Evolutionary conservation across 768 basidiomycete species (phyloP).

Genomic region (Strobilomyces echinocephalus): DNA sequence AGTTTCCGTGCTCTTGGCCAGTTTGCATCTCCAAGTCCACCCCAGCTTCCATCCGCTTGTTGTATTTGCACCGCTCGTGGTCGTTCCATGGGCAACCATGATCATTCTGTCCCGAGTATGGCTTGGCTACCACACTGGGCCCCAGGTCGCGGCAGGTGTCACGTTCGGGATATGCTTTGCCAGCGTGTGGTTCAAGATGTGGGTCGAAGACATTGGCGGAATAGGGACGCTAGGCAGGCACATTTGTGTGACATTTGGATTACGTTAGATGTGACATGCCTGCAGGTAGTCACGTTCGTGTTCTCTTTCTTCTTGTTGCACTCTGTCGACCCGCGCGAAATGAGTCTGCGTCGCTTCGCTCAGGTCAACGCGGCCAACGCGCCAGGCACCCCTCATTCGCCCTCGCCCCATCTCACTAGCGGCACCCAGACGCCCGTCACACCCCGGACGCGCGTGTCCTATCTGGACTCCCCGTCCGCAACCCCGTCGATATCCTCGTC

Average conservation of each 20-base stretch:
- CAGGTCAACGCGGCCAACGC: slow-evolving; percentile 41
- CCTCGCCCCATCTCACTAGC: slow-evolving; percentile 28
- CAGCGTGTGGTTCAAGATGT: slow-evolving; percentile 51
- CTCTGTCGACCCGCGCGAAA: slow-evolving; percentile 20
- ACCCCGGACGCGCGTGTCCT: slow-evolving; percentile 45
- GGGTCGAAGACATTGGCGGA: slow-evolving; percentile 34
- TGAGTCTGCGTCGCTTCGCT: slow-evolving; percentile 57
- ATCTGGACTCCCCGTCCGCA: slow-evolving; percentile 55
- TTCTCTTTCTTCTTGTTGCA: slow-evolving; percentile 6
- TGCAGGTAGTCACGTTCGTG: slow-evolving; percentile 17
- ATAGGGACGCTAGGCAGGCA: slow-evolving; percentile 18
- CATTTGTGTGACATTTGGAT: slow-evolving; percentile 21
- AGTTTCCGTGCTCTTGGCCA: slow-evolving; percentile 55
- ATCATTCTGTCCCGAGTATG: slow-evolving; percentile 64
- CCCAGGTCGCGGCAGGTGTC: slow-evolving; percentile 60
- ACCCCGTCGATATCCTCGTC: slow-evolving; percentile 75
- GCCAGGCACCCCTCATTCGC: slow-evolving; percentile 40
- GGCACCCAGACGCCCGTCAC: slow-evolving; percentile 42
- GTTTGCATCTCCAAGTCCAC: slow-evolving; percentile 55
- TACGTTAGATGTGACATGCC: slow-evolving; percentile 22
- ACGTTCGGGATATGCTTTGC: slow-evolving; percentile 53
- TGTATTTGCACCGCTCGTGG: slow-evolving; percentile 39
- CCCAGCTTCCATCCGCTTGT: slow-evolving; percentile 39
- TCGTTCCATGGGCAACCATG: slow-evolving; percentile 49
- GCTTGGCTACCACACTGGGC: slow-evolving; percentile 74